Percentiles rank a stretch among this genome's conserved stretches.
These are phyloP conservation scores for Yarrowia alimentaria DNA, from an alignment of 805 yeast genomes.

Conservation along the genomic window DNA sequence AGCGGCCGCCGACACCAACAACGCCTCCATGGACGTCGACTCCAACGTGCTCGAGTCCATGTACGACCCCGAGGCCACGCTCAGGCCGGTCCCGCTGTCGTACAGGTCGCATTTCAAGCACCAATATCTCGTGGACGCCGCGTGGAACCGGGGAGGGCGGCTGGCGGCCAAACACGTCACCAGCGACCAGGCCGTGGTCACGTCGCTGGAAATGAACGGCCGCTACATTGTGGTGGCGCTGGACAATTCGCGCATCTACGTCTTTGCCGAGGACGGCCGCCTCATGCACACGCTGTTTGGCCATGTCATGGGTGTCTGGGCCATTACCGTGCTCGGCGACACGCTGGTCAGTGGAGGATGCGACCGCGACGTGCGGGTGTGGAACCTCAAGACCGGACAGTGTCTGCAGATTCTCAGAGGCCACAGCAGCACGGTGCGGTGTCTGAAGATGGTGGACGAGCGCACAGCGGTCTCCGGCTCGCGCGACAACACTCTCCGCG, in stretches of 20 bases:
- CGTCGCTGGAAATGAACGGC: conserved; percentile 41
- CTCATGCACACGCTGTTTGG: conserved; percentile 87
- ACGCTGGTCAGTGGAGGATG: conserved; percentile 94
- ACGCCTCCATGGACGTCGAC: conserved; percentile 27
- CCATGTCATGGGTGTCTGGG: conserved; percentile 98
- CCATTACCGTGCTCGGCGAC: conserved; percentile 85
- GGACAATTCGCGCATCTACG: conserved; percentile 46
- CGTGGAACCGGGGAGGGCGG: conserved; percentile 45
- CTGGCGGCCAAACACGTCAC: conserved; percentile 44
- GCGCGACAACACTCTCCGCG: conserved; percentile 83
- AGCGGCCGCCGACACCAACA: background rate
- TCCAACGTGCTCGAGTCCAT: conserved; percentile 37
- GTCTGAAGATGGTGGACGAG: conserved; percentile 76
- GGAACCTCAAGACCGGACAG: conserved; percentile 88
- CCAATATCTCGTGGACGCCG: conserved; percentile 42
- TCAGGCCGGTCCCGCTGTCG: conserved; percentile 38
- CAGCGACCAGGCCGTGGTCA: conserved; percentile 43
- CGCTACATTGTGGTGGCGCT: conserved; percentile 45
- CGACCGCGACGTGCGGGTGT: conserved; percentile 91
- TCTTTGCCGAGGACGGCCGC: conserved; percentile 44
- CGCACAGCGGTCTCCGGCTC: conserved; percentile 81
- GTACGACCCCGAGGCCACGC: conserved; percentile 40
- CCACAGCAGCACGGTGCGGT: conserved; percentile 85
- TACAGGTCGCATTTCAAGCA: conserved; percentile 44
- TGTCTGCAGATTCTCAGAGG: conserved; percentile 86